Conservation (phyloP, 768 basidiomycete species). For the Chalciporus piperatus region DNA sequence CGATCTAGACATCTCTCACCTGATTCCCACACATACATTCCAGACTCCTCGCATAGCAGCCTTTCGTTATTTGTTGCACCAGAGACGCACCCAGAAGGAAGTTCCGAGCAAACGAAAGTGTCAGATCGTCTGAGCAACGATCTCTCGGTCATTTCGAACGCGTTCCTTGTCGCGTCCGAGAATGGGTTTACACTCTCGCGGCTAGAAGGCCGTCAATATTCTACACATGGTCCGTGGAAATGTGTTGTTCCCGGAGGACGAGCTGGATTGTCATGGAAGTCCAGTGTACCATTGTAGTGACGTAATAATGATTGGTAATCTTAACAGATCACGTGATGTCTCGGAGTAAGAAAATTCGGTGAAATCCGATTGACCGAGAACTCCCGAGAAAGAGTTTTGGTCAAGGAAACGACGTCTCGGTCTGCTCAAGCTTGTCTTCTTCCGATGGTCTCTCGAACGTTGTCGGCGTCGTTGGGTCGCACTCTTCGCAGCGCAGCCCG, state of each 20-base stretch:
- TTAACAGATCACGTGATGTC: conserved; percentile 3
- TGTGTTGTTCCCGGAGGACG: conserved; percentile 40
- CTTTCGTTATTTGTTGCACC: conserved; percentile 26
- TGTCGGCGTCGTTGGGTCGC: conserved; percentile 44
- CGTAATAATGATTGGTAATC: too few relatives aligned
- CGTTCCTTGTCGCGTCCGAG: conserved; percentile 52
- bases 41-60: conserved; percentile 4
- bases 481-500: conserved; percentile 38
- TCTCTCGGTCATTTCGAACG: conserved; percentile 3
- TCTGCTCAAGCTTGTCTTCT: conserved; percentile 16
- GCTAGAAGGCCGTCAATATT: conserved; percentile 2
- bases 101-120: background rate
- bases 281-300: too few relatives aligned
- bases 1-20: conserved; percentile 26
- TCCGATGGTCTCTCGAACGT: conserved; percentile 45
- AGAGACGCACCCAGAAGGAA: conserved; percentile 11
- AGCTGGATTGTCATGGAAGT: conserved; percentile 16
- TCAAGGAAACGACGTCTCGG: background rate
- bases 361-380: conserved; percentile 30
- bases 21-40: background rate
- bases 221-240: conserved; percentile 36
- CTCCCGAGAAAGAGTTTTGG: conserved; percentile 27
- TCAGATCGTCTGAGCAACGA: background rate
- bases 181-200: conserved; percentile 47
- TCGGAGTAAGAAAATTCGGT: conserved; percentile 27